Evolutionary conservation across 2,329 filamentous ascomycete genomes (phyloP).

Genomic region (Tolypocladium ovalisporum): DNA sequence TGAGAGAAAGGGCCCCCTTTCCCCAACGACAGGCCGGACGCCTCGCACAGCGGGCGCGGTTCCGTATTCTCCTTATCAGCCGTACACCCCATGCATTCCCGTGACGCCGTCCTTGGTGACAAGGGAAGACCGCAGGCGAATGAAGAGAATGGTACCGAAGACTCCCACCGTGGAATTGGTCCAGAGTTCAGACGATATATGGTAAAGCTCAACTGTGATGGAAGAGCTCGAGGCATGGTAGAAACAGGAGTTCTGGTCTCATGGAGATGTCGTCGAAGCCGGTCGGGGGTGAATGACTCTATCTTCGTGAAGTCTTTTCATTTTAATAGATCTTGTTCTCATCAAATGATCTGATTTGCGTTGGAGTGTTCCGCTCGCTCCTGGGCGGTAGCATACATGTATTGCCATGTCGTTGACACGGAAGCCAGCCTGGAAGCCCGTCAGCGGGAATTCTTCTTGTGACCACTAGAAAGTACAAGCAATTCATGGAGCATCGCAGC

Average conservation of each 20-base stretch:
- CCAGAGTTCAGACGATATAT: constrained; percentile 49
- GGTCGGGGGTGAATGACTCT: constrained; percentile 5
- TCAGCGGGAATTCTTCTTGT: background rate
- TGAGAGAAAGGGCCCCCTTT: constrained; percentile 42
- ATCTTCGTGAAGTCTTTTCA: constrained; percentile 11
- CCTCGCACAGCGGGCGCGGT: constrained; percentile 51
- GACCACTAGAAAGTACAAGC: background rate
- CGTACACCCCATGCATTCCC: constrained; percentile 63
- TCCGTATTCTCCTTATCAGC: constrained; percentile 72
- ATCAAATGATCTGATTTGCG: background rate
- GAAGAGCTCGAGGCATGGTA: background rate
- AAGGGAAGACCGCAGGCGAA: constrained; percentile 57
- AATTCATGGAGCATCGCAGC: too few relatives aligned
- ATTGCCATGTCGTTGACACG: too few relatives aligned
- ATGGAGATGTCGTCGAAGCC: constrained; percentile 14
- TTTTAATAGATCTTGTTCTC: background rate
- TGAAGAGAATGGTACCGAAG: constrained; percentile 52
- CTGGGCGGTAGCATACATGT: too few relatives aligned
- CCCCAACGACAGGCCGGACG: constrained; percentile 47
- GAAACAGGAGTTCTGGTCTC: background rate
- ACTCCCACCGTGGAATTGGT: constrained; percentile 54
- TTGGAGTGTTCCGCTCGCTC: background rate
- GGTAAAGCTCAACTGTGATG: constrained; percentile 30
- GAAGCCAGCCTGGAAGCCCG: too few relatives aligned
- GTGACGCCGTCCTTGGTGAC: constrained; percentile 68